Conservation (phyloP, 176 grass and related monocot genomes). For the Poa annua region DNA sequence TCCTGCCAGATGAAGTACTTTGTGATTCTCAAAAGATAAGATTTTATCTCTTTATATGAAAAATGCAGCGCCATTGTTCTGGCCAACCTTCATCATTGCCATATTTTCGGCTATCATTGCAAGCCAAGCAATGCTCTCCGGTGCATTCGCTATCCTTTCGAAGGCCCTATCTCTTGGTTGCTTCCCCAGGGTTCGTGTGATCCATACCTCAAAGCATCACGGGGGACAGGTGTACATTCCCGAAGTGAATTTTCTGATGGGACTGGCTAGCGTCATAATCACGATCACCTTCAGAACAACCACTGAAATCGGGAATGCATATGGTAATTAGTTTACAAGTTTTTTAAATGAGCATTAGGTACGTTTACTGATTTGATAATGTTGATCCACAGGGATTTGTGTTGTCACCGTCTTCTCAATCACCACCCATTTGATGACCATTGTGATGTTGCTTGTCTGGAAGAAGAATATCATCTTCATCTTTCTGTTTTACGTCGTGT, state of each 20-base stretch:
- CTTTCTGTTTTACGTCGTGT: constrained; percentile 55
- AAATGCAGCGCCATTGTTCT: constrained; percentile 54
- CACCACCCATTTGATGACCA: constrained; percentile 64
- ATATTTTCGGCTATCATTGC: constrained; percentile 80
- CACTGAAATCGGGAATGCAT: constrained; percentile 70
- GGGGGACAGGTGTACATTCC: constrained; percentile 89
- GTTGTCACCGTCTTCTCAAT: constrained; percentile 70
- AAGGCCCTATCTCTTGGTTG: constrained; percentile 78
- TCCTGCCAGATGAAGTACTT: not conserved
- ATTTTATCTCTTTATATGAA: not conserved
- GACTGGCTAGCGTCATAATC: constrained; percentile 62
- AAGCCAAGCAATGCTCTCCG: constrained; percentile 87
- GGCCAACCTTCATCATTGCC: constrained; percentile 75
- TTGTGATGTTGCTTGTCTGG: constrained; percentile 89
- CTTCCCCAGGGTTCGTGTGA: constrained; percentile 70
- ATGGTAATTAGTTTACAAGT: constrained; percentile 44
- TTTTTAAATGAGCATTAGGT: constrained; percentile 2
- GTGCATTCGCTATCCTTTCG: constrained; percentile 72
- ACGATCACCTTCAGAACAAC: constrained; percentile 68
- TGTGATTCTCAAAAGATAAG: constrained; percentile 11
- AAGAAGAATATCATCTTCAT: constrained; percentile 53
- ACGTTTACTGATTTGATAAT: constrained; percentile 12
- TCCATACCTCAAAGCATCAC: constrained; percentile 74
- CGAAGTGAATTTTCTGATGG: constrained; percentile 83
- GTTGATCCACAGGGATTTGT: constrained; percentile 53